Percentiles rank a stretch among this genome's conserved stretches.
Conservation (phyloP, 768 basidiomycete species). For the Termitomyces sp. region DNA sequence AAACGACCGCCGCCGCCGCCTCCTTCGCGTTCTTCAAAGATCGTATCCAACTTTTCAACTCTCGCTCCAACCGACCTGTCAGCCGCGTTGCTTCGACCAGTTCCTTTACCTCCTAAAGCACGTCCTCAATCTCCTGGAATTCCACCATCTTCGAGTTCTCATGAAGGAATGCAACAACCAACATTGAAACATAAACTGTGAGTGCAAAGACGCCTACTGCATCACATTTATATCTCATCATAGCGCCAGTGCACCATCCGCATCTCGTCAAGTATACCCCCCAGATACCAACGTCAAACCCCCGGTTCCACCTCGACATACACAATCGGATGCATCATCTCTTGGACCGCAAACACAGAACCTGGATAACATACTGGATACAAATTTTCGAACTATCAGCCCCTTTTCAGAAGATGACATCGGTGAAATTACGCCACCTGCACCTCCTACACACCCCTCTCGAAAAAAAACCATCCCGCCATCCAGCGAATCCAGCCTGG, state of each 20-base stretch:
- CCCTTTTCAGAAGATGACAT: conserved; percentile 20
- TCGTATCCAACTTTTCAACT: conserved; percentile 31
- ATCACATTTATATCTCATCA: neutral
- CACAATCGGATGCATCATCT: conserved; percentile 11
- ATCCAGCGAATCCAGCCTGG: conserved; percentile 32
- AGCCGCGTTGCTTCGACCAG: conserved; percentile 51
- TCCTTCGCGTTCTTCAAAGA: conserved; percentile 28
- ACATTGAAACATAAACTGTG: conserved; percentile 46
- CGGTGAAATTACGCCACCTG: conserved; percentile 10
- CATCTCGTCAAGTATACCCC: conserved; percentile 13
- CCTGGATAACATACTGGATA: conserved; percentile 11
- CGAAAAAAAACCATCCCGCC: conserved; percentile 15
- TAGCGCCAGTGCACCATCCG: conserved; percentile 10
- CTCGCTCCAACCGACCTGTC: conserved; percentile 24
- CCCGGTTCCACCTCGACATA: conserved; percentile 21
- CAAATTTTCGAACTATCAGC: conserved; percentile 15
- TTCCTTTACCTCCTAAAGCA: conserved; percentile 29
- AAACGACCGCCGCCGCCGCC: conserved; percentile 61
- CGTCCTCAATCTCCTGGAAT: conserved; percentile 11
- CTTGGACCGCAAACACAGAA: conserved; percentile 16
- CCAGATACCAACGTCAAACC: conserved; percentile 18
- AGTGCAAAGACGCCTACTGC: conserved; percentile 20
- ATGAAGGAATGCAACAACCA: conserved; percentile 17
- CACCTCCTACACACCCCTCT: conserved; percentile 14
- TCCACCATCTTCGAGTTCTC: conserved; percentile 7